These are phyloP conservation scores for Verticillium zaregamsianum DNA, from an alignment of 2,329 filamentous ascomycete genomes.

Conservation along the genomic window DNA sequence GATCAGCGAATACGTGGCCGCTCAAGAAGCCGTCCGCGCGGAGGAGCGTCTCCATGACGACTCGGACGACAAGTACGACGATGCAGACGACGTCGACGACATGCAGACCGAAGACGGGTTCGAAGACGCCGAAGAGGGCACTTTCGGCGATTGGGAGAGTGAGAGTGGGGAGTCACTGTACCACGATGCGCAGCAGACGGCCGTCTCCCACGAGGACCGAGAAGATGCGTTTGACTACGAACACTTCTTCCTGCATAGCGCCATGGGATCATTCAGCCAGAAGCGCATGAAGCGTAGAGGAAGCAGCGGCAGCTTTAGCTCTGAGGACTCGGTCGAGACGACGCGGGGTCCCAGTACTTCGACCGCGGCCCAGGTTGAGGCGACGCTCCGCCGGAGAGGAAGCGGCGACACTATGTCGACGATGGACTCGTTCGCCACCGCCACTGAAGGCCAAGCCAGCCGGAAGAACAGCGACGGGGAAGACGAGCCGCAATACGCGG, in stretches of 20 bases:
- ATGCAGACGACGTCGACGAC: slow-evolving; percentile 30
- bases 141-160: slow-evolving; percentile 39
- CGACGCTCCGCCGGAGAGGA: slow-evolving; percentile 28
- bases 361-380: slow-evolving; percentile 8
- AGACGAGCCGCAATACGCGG: slow-evolving; percentile 1
- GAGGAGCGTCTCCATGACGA: slow-evolving; percentile 16
- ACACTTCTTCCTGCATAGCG: slow-evolving; percentile 90
- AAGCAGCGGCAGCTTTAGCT: slow-evolving; percentile 52
- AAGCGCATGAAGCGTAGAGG: slow-evolving; percentile 38
- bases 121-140: slow-evolving; percentile 29
- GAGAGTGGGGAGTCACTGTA: slow-evolving; percentile 63
- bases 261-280: slow-evolving; percentile 72
- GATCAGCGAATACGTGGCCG: slow-evolving; percentile 20
- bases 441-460: slow-evolving; percentile 44
- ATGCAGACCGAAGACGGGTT: slow-evolving; percentile 33
- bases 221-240: slow-evolving; percentile 96
- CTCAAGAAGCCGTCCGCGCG: slow-evolving; percentile 18
- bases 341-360: slow-evolving; percentile 43
- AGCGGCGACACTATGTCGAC: slow-evolving; percentile 49
- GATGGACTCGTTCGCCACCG: slow-evolving; percentile 53
- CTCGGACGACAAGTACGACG: slow-evolving; percentile 5
- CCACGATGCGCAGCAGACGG: slow-evolving; percentile 55
- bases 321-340: slow-evolving; percentile 59
- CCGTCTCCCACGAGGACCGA: slow-evolving; percentile 82
- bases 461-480: slow-evolving; percentile 22